Evolutionary conservation across 1,284 basidiomycete species (phyloP).

Genomic region (Leccinum fallax): DNA sequence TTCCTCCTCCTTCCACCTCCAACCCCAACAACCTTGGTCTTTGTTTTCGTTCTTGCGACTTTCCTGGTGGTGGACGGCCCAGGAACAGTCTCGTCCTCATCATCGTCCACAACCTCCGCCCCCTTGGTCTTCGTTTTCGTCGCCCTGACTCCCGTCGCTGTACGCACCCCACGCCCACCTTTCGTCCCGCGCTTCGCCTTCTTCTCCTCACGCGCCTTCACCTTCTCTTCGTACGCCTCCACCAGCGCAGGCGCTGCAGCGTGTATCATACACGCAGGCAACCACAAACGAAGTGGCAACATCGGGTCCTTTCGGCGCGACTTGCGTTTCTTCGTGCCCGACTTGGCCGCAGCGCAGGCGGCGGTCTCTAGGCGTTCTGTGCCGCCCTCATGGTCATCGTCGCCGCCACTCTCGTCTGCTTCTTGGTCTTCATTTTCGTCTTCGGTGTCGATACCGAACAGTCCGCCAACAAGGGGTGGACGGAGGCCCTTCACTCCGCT

Average conservation of each 20-base stretch:
- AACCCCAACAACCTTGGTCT: slow-evolving; percentile 2
- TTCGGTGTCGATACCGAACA: slow-evolving; percentile 48
- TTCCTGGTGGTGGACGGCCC: slow-evolving; percentile 13
- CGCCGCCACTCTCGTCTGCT: slow-evolving; percentile 42
- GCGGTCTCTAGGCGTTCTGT: slow-evolving; percentile 42
- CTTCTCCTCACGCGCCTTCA: slow-evolving; percentile 52
- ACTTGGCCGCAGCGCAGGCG: slow-evolving; percentile 41
- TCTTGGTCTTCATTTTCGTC: slow-evolving; percentile 40
- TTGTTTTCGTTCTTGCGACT: slow-evolving; percentile 7
- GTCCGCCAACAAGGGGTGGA: slow-evolving; percentile 46
- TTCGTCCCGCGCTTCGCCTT: slow-evolving; percentile 45
- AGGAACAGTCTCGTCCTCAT: neutral
- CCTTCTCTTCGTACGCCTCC: slow-evolving; percentile 56
- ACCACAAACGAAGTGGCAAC: slow-evolving; percentile 64
- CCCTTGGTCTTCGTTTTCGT: neutral
- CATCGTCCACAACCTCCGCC: neutral
- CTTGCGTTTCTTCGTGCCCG: slow-evolving; percentile 39
- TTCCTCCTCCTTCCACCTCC: slow-evolving; percentile 22
- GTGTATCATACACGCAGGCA: slow-evolving; percentile 74
- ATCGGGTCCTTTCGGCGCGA: slow-evolving; percentile 43
- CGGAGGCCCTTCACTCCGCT: slow-evolving; percentile 66
- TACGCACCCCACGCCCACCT: slow-evolving; percentile 8
- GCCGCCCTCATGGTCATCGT: slow-evolving; percentile 39
- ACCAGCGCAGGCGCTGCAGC: slow-evolving; percentile 66
- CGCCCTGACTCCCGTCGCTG: neutral